A percentile compares a stretch with the other conserved stretches of the same genome.
phyloP scores from a whole-genome alignment of 2,329 filamentous ascomycete species.

The Aspergillus ustus region DNA sequence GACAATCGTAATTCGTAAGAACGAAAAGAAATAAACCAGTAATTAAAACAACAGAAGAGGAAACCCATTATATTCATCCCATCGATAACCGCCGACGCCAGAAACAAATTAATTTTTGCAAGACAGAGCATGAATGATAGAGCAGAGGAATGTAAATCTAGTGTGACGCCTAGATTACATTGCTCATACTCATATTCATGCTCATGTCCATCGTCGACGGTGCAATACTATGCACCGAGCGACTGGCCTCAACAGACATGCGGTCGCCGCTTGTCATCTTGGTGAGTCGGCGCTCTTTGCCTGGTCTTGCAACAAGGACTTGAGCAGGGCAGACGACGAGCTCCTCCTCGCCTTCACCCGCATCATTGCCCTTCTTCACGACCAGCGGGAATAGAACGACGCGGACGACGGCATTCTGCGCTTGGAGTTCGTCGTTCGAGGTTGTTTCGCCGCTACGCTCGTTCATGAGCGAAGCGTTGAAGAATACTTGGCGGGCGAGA shows the following conservation, averaged over 20 bases:
- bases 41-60: slow-evolving; percentile 8
- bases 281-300: slow-evolving; percentile 48
- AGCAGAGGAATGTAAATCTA: slow-evolving; percentile 24
- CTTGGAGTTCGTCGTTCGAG: slow-evolving; percentile 81
- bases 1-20: slow-evolving; percentile 24
- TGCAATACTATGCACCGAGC: slow-evolving; percentile 47
- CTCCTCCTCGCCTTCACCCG: slow-evolving; percentile 86
- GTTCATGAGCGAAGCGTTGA: slow-evolving; percentile 94
- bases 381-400: slow-evolving; percentile 95
- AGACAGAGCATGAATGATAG: background rate
- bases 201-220: slow-evolving; percentile 36
- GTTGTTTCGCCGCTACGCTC: slow-evolving; percentile 75
- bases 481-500: slow-evolving; percentile 81
- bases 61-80: slow-evolving; percentile 10
- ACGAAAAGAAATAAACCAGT: slow-evolving; percentile 9
- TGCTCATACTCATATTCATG: slow-evolving; percentile 50
- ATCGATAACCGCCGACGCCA: background rate
- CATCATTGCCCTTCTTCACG: slow-evolving; percentile 92
- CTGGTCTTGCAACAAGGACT: slow-evolving; percentile 72
- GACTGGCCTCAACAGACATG: slow-evolving; percentile 47
- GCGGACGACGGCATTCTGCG: slow-evolving; percentile 76
- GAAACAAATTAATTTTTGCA: background rate
- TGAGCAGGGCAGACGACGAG: slow-evolving; percentile 95
- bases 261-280: slow-evolving; percentile 47
- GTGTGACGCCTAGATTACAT: slow-evolving; percentile 51